A percentile compares a stretch with the other conserved stretches of the same genome.
These are phyloP conservation scores for Russula sp. DNA, from an alignment of 768 basidiomycete species.

Conservation along the genomic window DNA sequence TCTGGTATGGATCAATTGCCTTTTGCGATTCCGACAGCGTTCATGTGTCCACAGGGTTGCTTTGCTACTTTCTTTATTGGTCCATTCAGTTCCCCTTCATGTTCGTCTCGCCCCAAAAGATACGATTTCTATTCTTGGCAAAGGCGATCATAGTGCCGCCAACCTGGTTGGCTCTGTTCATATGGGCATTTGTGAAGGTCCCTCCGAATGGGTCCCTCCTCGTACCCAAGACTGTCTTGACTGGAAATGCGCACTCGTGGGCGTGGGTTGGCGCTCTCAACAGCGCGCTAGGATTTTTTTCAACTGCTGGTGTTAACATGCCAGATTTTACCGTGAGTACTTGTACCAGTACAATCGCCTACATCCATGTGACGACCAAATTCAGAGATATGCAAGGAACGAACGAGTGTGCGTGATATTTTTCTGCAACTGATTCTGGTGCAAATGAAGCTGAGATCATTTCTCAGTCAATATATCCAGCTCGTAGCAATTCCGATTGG, in stretches of 20 bases:
- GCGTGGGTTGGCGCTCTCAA: conserved; percentile 75
- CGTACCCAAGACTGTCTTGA: conserved; percentile 40
- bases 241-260: conserved; percentile 56
- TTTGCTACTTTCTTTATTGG: conserved; percentile 76
- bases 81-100: conserved; percentile 68
- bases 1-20: conserved; percentile 34
- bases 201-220: conserved; percentile 56
- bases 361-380: neutral
- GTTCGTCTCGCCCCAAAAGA: conserved; percentile 68
- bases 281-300: conserved; percentile 66
- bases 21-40: neutral
- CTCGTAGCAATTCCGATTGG: conserved; percentile 65
- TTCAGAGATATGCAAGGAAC: conserved; percentile 63
- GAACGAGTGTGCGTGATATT: conserved; percentile 46
- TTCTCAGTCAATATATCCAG: conserved; percentile 61
- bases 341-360: neutral
- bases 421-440: neutral
- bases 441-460: neutral
- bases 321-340: conserved; percentile 66
- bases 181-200: conserved; percentile 48
- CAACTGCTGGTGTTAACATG: conserved; percentile 70
- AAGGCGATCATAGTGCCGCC: conserved; percentile 46
- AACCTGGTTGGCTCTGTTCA: conserved; percentile 30
- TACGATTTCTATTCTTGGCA: conserved; percentile 66
- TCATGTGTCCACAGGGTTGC: conserved; percentile 38